These are phyloP conservation scores for Buddleja alternifolia DNA, from an alignment of 257 asterid species.

Conservation along the genomic window DNA sequence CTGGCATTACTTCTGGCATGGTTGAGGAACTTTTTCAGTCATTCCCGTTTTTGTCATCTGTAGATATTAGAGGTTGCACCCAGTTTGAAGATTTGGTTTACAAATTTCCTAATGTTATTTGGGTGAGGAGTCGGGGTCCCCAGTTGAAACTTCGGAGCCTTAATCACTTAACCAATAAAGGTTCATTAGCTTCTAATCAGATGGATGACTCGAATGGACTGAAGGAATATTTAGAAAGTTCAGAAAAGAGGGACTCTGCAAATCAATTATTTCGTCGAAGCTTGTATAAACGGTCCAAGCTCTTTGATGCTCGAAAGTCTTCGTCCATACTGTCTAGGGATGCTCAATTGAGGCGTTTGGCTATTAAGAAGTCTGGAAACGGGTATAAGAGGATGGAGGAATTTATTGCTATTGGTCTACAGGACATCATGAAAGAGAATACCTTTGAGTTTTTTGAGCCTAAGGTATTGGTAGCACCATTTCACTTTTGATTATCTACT, in stretches of 20 bases:
- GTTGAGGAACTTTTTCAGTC: constrained; percentile 81
- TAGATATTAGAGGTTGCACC: constrained; percentile 93
- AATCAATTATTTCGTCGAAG: constrained; percentile 88
- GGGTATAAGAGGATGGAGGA: constrained; percentile 89
- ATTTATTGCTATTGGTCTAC: constrained; percentile 64
- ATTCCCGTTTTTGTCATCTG: constrained; percentile 57
- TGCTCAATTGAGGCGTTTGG: constrained; percentile 88
- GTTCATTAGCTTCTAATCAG: constrained; percentile 48
- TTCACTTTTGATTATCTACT: constrained; percentile 23
- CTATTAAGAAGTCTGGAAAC: constrained; percentile 79
- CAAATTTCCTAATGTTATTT: constrained; percentile 79
- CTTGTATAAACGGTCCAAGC: constrained; percentile 92
- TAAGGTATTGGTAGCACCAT: constrained; percentile 59
- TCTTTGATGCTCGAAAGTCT: constrained; percentile 90
- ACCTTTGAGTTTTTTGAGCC: constrained; percentile 78
- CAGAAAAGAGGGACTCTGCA: constrained; percentile 90
- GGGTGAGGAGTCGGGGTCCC: constrained; percentile 62
- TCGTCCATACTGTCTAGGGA: constrained; percentile 91
- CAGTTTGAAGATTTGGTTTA: constrained; percentile 80
- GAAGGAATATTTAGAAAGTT: constrained; percentile 89
- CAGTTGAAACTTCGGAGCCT: constrained; percentile 60
- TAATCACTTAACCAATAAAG: constrained; percentile 56
- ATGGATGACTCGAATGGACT: constrained; percentile 92
- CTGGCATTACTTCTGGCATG: constrained; percentile 62
- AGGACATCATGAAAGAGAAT: constrained; percentile 83